Base-by-base conservation (phyloP, 805 yeast genomes). In the Dipodascopsis uninucleata region DNA sequence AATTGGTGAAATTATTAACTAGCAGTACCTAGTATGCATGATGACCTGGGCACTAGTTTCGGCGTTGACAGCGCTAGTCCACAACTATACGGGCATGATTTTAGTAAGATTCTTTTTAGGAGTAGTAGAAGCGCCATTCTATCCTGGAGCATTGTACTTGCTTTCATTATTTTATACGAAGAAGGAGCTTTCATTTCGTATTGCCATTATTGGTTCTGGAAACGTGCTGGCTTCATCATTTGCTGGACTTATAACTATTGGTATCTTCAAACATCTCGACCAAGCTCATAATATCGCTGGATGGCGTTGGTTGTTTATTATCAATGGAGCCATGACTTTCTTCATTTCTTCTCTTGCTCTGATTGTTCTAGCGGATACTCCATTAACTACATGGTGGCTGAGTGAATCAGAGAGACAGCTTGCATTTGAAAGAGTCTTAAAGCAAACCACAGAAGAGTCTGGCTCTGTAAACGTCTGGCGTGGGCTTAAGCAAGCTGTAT, bases 201-300 rank as follows among this genome's bases (percentile, higher is more conserved):
- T 72, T 48, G 70, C 77, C 4, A 67, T 70, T 43, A 68, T 77
- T 35, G 76, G 76, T 57, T 66, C 74, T 26, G 72, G 77, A 23
- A 74, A 81, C 7, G 74, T 77, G 45, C 58, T 77, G 31, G 72
- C 80, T 6, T 73, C 77, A 36, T 79, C 79, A 1, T 76, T 78
- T 61, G 79, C 81, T 33, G 83, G 82, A 10, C 60, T 78, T 59
- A 53, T 77, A 61, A 69, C 75, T 1, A 68, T 60, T 53, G 80
- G 77, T n/a, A 68, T 78, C 4, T 71, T 71, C 54, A 76, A 71
- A 53, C 58, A 67, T 43, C 72, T 73, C 46, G 71, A 71, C 43
- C 55, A 66, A 38, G 52, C 58, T 36, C 56, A 64, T 20, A 50
- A 53, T 12, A 59, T 73, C 28, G 57, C 66, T 12, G 77, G 78